Evolutionary conservation across 2,329 filamentous ascomycete genomes (phyloP), one percentile per base, ranked within the genome.

Genomic region (Escovopsis sp.): DNA sequence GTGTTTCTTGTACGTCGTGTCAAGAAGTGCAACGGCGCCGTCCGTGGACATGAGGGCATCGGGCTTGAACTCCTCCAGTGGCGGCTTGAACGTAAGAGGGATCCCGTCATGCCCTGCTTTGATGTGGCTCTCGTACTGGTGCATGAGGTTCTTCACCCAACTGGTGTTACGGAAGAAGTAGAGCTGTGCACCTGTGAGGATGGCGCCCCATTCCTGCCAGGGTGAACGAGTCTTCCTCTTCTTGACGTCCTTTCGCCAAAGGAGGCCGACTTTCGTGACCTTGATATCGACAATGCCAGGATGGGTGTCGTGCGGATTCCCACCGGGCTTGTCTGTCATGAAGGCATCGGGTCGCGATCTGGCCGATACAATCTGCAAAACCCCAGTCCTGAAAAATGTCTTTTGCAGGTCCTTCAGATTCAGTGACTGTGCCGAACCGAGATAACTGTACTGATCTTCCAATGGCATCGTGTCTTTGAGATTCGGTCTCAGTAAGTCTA

Each of bases 171-270:
- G 81, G 66, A 96, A 98, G 60, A 98, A 86, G 60, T 95, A 98
- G 7, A 98, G 73, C 55, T 95, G 89, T 6, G 91, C 93, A n/a
- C 89, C 86, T 1, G 91, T 98, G 28, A 98, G 72, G 45, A 98
- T 83, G 23, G 87, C 91, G 41, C 91, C 91, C 91, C 91, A 98
- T 70, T 98, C 91, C 57, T 95, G 89, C 91, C 91, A 98, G 2
- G 91, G 89, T 10, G 89, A 95, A 36, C 89, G 76, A 1, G 87
- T 82, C 61, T 93, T 94, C 64, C 91, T 89, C 64, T 89, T 94
- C 65, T 94, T 95, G 1, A 73, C 67, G 49, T 94, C 87, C 58
- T 98, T 98, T 37, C 91, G 79, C 91, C 91, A 98, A 30, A 98
- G 60, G 2, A 94, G 67, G 4, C 91, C 91, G 40, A 98, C 88